phyloP scores from a whole-genome alignment of 768 basidiomycete species.

The Xerocomellus intermedius region DNA sequence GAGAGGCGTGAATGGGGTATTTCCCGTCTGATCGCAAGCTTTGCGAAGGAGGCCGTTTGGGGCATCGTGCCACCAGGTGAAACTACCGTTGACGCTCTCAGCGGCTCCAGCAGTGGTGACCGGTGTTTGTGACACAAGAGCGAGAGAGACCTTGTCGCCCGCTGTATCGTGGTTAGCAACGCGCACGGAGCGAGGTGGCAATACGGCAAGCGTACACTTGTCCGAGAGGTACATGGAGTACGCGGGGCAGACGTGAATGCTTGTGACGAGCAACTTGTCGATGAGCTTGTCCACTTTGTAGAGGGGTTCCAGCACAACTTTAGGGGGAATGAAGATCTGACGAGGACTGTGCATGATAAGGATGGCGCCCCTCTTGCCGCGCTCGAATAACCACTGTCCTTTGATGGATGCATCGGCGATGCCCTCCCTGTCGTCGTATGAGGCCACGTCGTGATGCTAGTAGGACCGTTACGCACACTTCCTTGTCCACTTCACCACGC shows the following conservation, averaged over 20 bases:
- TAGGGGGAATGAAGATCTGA: conserved; percentile 14
- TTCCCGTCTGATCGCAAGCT: conserved; percentile 16
- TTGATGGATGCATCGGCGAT: conserved; percentile 31
- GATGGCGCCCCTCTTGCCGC: conserved; percentile 29
- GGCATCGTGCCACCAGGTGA: conserved; percentile 21
- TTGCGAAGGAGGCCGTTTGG: conserved; percentile 19
- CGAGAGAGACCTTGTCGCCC: conserved; percentile 21
- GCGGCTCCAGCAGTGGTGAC: background rate
- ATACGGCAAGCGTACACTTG: conserved; percentile 11
- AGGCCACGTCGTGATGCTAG: background rate
- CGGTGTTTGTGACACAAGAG: conserved; percentile 16
- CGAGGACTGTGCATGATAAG: conserved; percentile 34
- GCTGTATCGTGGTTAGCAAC: conserved; percentile 9
- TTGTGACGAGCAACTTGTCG: conserved; percentile 34
- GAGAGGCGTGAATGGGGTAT: conserved; percentile 19
- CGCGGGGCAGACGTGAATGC: conserved; percentile 29
- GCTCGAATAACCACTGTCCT: conserved; percentile 32
- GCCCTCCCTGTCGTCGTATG: conserved; percentile 10
- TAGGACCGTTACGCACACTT: conserved; percentile 15
- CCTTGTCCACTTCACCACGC: conserved; percentile 7
- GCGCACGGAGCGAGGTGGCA: no score
- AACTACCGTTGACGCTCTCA: background rate
- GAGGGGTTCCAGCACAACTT: conserved; percentile 26
- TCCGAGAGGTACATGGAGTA: conserved; percentile 34
- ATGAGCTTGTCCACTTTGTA: conserved; percentile 25